phyloP scores from a whole-genome alignment of 169 alveolate species.

The Blepharisma undulans region DNA sequence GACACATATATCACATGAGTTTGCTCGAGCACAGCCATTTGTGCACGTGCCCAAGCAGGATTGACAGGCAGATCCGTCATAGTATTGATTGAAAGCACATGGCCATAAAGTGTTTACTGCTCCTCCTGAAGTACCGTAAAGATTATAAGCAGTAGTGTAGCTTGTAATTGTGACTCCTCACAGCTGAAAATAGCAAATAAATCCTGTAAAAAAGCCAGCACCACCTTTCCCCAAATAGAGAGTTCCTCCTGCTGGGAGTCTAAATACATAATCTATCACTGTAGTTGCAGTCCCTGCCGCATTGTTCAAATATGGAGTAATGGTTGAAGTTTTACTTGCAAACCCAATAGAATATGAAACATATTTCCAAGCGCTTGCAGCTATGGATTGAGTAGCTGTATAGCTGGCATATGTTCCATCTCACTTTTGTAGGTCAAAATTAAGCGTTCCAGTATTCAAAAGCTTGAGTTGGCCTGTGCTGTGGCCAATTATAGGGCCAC shows the following conservation, averaged over 20 bases:
- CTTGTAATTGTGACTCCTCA: not conserved
- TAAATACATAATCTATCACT: not conserved
- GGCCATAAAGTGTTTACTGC: not conserved
- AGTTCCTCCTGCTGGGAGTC: not conserved
- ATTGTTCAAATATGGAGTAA: not conserved
- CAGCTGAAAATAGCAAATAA: not conserved
- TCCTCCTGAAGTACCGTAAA: not conserved
- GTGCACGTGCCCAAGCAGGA: constrained; percentile 7
- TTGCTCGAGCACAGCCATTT: not conserved
- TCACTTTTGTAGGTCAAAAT: not conserved
- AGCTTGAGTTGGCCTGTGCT: not conserved
- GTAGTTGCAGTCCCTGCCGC: not conserved
- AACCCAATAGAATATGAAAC: not conserved
- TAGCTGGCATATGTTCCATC: not conserved
- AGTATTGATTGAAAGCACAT: not conserved
- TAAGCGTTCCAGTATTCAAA: not conserved
- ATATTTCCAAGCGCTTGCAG: not conserved
- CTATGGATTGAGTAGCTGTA: not conserved
- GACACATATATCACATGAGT: not conserved
- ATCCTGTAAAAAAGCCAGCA: not conserved
- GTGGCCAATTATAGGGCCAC: not conserved
- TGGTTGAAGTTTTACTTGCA: not conserved
- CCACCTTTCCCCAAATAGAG: not conserved
- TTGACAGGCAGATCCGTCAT: constrained; percentile 15
- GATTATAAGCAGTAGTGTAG: not conserved